Evolutionary conservation across 495 filamentous ascomycete species (phyloP), one percentile per base, ranked within the genome.

Genomic region (Xylaria curta): DNA sequence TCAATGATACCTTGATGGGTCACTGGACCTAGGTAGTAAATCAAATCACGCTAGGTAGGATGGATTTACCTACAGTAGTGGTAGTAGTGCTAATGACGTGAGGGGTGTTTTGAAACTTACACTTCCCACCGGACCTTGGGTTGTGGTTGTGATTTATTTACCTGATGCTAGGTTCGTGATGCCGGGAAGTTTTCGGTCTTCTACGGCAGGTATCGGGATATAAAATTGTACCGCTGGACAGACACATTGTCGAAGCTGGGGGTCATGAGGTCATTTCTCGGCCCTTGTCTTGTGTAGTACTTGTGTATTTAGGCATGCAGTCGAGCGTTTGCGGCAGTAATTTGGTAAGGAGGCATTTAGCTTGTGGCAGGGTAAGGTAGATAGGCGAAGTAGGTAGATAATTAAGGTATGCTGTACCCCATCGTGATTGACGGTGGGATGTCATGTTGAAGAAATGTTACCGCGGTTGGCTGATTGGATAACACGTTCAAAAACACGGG

Each of bases 251-350:
- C 26, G 36, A 53, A n/a, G 44, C 12, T 15, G 28, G 12, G 53
- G 26, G 62, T 62, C 56, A 62, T 70, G 68, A 62, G 58, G 56
- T 70, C 58, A 62, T 59, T 51, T 31, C 10, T 31, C 12, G 21
- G 49, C 58, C 21, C 47, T 42, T 0, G 19, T 28, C 33, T 1
- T 19, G 33, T 21, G 38, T 42, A 3, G 38, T 8, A 24, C 6
- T 28, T 36, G 19, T 36, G 13, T 59, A 59, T 28, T 4, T 53
- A 53, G 13, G 12, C 3, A 56, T 60, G 58, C 58, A 60, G 58
- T 4, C 13, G 58, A 60, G 33, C 58, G 33, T 38, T 60, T 60
- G 33, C 58, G 58, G 58, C 10, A 60, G 53, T 3, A 13, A 49
- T 46, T 4, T 49, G n/a, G 47, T 51, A 51, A n/a, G 47, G 21